Evolutionary conservation across 371 early-diverging fungal species (phyloP).

Genomic region (Rhizopus sp.): DNA sequence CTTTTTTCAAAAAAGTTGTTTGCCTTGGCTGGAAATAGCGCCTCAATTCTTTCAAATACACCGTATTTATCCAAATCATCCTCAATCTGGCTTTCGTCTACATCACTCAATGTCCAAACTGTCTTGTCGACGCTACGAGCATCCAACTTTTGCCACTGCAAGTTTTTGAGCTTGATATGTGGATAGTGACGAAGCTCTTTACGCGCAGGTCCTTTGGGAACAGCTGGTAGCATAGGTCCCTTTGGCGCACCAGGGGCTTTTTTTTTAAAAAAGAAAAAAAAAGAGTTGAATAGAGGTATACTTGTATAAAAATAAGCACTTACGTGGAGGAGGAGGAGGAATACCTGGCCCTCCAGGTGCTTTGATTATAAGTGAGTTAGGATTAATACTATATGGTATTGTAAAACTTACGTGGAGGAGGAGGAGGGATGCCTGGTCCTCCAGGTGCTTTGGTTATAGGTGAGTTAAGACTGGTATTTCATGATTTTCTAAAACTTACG

Average conservation of each 20-base stretch:
- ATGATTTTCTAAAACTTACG: conserved; percentile 1
- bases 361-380: background rate
- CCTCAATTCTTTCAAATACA: conserved; percentile 41
- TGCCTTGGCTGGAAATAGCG: conserved; percentile 43
- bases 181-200: conserved; percentile 48
- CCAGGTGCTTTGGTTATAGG: conserved; percentile 8
- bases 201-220: conserved; percentile 33
- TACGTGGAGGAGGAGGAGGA: conserved; percentile 25
- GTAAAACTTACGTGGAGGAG: conserved; percentile 4
- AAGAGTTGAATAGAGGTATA: no score
- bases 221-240: conserved; percentile 22
- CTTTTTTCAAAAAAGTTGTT: conserved; percentile 43
- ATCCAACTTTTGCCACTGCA: conserved; percentile 53
- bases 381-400: background rate
- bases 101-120: conserved; percentile 36
- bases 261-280: background rate
- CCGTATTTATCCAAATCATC: conserved; percentile 33
- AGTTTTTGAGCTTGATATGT: conserved; percentile 43
- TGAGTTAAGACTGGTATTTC: no score
- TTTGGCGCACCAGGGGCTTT: conserved; percentile 14
- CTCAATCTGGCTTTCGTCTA: conserved; percentile 41
- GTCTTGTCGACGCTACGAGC: conserved; percentile 40
- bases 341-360: conserved; percentile 13
- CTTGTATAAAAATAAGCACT: background rate
- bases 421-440: conserved; percentile 6